phyloP scores from a whole-genome alignment of 192 early-diverging fungal genomes.

The Podila clonocystis region DNA sequence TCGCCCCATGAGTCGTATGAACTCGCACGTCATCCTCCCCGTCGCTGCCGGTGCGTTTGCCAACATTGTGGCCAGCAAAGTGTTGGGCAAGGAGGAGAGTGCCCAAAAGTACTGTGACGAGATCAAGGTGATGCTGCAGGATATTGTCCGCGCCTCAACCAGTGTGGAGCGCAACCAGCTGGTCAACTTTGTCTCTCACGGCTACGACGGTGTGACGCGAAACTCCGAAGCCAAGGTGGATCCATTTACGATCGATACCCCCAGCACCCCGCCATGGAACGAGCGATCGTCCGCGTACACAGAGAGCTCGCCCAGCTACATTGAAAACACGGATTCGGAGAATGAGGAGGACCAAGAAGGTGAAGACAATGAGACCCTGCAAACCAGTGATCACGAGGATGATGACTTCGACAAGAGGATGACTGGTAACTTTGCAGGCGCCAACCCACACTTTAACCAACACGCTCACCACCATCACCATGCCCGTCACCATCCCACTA shows the following conservation, averaged over 20 bases:
- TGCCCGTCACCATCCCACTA: neutral
- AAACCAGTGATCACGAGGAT: conserved; percentile 12
- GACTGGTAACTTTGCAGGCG: conserved; percentile 5
- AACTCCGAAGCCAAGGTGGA: conserved; percentile 11
- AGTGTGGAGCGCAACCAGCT: conserved; percentile 28
- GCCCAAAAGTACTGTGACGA: conserved; percentile 40
- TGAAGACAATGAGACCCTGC: conserved; percentile 12
- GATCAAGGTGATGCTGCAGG: conserved; percentile 34
- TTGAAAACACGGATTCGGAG: conserved; percentile 16
- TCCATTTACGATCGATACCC: conserved; percentile 3
- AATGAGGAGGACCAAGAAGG: neutral
- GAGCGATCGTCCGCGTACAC: conserved; percentile 19
- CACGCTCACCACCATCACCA: neutral
- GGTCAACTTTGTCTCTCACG: conserved; percentile 12
- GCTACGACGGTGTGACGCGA: conserved; percentile 14
- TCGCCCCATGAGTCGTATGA: conserved; percentile 43
- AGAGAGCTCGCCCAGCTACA: conserved; percentile 21
- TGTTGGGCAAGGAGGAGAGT: conserved; percentile 30
- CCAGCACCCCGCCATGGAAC: conserved; percentile 27
- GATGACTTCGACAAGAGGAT: conserved; percentile 9
- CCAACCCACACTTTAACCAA: neutral
- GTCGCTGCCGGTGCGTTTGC: conserved; percentile 47
- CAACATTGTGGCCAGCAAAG: conserved; percentile 34
- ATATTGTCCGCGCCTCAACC: conserved; percentile 31
- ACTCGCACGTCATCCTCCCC: conserved; percentile 39